Base-by-base conservation (phyloP, 345 rosid species). In the Linum tenue region DNA sequence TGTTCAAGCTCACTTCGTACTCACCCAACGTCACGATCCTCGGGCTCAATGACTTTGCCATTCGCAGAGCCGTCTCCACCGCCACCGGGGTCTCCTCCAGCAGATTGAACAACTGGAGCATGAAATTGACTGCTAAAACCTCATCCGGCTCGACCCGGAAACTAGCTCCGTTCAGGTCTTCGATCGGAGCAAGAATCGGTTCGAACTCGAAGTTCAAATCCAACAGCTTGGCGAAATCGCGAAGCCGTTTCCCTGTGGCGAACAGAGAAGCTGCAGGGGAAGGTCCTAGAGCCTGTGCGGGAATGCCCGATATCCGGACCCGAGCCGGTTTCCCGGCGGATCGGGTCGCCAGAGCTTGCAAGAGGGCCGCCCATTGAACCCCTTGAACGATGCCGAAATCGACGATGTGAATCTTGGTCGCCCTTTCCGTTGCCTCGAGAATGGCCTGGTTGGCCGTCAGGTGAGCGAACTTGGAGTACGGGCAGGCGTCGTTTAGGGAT, bases 311-410 rank as follows among this genome's bases (percentile, higher is more conserved):
- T 78, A 92, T 78, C 67, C 96, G 91, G 60, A 92, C 82, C 43
- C 42, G 83, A 3, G 61, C 64, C 4, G 98, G 96, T 55, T 86
- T 92, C 9, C 91, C 98, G 0, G 83, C 59, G 11, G 96, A 73
- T 8, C 98, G 82, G 5, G 95, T 90, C 1, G 98, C 96, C 4
- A 92, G 66, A 37, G 96, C 95, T 73, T 92, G 97, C 39, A 92
- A 72, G 3, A 92, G 82, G 58, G 95, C 89, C 16, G 98, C 86
- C 98, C 98, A 92, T 65, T 92, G 98, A 69, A 92, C 80, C 9
- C 98, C 98, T 73, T 92, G 97, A 73, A 86, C 87, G 40, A 89
- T 83, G 35, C 98, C 98, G 50, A 89, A 92, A 80, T 92, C 98
- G 39, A 92, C 86, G 62, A 92, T 83, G 77, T 92, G 98, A 72